Base-by-base conservation (phyloP, 441 rosid genomes). In the Melastoma candidum region DNA sequence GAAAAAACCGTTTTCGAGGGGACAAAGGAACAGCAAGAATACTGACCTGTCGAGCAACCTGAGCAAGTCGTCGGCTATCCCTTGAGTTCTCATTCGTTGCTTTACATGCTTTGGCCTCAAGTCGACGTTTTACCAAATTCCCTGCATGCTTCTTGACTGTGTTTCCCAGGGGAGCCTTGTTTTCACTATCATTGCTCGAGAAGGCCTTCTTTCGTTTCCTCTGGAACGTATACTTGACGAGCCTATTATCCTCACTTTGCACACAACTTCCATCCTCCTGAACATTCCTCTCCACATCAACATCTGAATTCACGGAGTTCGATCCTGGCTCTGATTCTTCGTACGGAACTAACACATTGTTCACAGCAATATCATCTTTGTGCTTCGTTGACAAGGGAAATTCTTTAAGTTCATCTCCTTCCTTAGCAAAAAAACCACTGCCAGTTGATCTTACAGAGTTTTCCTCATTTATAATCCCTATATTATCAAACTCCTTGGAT, bases 151-250 rank as follows among this genome's bases (percentile, higher is more conserved):
- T 70, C 54, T 71, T 71, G 14, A 44, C 48, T 27, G 32, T 46
- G 22, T 39, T 25, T 29, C 53, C 53, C 27, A 13, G 44, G 61
- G 68, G 63, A 51, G 60, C 55, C 26, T 46, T 49, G 49, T 47
- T 66, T 41, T 61, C 72, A 25, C 71, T 58, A 24, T 49, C 50
- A 43, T 58, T 39, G 41, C 51, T 60, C 26, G 69, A 44, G 12
- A 70, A 60, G 54, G 75, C 82, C 63, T 74, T 81, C 79, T 81
- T 83, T 57, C 82, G 78, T 67, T 77, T 83, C 68, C 87, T 81
- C 53, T 78, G 80, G 70, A 74, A 83, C 59, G 80, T 76, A 73
- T 76, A 85, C 69, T 63, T 82, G 22, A 78, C 61, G 48, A 69
- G 51, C 49, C 71, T 64, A 56, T 66, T 60, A 17, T 26, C 58